phyloP scores from a whole-genome alignment of 179 eudicot species.

The Beta macrorhiza region DNA sequence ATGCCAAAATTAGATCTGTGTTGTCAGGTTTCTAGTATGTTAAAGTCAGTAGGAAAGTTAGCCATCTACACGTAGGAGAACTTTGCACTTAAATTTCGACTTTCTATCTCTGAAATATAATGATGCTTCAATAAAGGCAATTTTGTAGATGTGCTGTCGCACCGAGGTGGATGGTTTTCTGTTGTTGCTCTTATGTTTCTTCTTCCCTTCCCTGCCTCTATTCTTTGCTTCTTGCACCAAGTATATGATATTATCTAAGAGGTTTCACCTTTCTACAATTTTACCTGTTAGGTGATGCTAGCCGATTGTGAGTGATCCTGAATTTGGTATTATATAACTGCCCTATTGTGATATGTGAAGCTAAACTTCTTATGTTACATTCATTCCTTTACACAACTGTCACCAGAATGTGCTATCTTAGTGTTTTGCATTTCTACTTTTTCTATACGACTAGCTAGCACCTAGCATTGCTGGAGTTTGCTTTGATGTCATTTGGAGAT shows the following conservation, averaged over 20 bases:
- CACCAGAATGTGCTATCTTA: background rate
- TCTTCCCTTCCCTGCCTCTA: background rate
- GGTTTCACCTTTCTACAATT: background rate
- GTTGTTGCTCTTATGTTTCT: background rate
- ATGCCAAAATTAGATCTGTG: background rate
- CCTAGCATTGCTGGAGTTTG: background rate
- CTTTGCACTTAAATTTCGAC: background rate
- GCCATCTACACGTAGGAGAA: background rate
- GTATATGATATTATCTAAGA: background rate
- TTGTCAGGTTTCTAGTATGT: slow-evolving; percentile 1
- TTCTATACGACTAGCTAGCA: background rate
- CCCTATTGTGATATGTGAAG: background rate
- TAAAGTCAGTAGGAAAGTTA: slow-evolving; percentile 4
- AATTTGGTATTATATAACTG: background rate
- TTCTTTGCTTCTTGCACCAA: background rate
- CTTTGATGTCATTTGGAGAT: background rate
- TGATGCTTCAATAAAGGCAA: background rate
- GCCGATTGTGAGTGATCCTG: too few relatives aligned
- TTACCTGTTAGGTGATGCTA: background rate
- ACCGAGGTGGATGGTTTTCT: background rate
- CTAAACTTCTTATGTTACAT: background rate
- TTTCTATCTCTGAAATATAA: background rate
- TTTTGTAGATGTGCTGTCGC: background rate
- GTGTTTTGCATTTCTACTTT: background rate
- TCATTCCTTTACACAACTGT: background rate